phyloP scores from a whole-genome alignment of 176 grass and related monocot species.

The Hordeum vulgare region MorexV3_pseudomolecules_assembly NC_058521.1:395250900-395251399 shows the following conservation, averaged over 20 bases:
- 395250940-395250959: constrained; percentile 52
- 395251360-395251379: constrained; percentile 24
- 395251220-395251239: constrained; percentile 46
- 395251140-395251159: constrained; percentile 17
- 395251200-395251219: constrained; percentile 61
- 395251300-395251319: constrained; percentile 39
- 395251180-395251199: constrained; percentile 34
- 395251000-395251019: constrained; percentile 71
- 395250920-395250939: constrained; percentile 56
- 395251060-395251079: constrained; percentile 66
- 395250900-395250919: constrained; percentile 74
- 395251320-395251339: constrained; percentile 73
- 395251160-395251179: constrained; percentile 43
- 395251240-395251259: constrained; percentile 45
- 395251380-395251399: neutral
- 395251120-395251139: constrained; percentile 40
- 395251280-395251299: constrained; percentile 43
- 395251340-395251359: constrained; percentile 41
- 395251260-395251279: constrained; percentile 6
- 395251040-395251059: constrained; percentile 57
- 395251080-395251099: constrained; percentile 67
- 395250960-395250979: constrained; percentile 48
- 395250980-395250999: constrained; percentile 58
- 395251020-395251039: constrained; percentile 52
- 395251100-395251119: constrained; percentile 37